These are phyloP conservation scores for Phytophthora pini DNA, from an alignment of 352 stramenopile genomes.

Conservation along the genomic window DNA sequence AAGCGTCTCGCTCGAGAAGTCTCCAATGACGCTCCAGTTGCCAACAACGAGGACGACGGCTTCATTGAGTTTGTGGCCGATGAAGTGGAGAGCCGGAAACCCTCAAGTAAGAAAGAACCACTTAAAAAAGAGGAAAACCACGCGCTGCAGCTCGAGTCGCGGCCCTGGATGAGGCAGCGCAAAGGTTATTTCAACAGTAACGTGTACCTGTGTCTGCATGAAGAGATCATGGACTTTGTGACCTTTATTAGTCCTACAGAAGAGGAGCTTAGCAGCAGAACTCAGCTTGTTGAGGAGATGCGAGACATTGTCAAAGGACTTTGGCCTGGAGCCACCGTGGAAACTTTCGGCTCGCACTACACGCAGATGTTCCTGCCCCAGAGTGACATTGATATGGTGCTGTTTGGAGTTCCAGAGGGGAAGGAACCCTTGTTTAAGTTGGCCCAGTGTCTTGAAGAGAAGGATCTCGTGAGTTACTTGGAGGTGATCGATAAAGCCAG, in stretches of 20 bases:
- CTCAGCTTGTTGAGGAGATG: slow-evolving; percentile 83
- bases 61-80: slow-evolving; percentile 58
- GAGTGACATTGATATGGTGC: slow-evolving; percentile 95
- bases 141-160: slow-evolving; percentile 48
- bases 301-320: slow-evolving; percentile 57
- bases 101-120: slow-evolving; percentile 17
- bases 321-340: slow-evolving; percentile 70
- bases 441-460: slow-evolving; percentile 57
- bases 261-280: slow-evolving; percentile 75
- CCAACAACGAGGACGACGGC: slow-evolving; percentile 37
- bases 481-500: slow-evolving; percentile 95
- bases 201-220: slow-evolving; percentile 91
- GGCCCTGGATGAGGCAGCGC: slow-evolving; percentile 76
- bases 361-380: slow-evolving; percentile 93
- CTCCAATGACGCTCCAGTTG: neutral
- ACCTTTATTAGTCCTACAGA: slow-evolving; percentile 88
- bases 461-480: slow-evolving; percentile 89
- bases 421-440: slow-evolving; percentile 66
- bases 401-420: slow-evolving; percentile 74
- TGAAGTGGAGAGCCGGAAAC: slow-evolving; percentile 10
- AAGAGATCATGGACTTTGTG: slow-evolving; percentile 97
- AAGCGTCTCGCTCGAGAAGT: slow-evolving; percentile 37
- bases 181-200: slow-evolving; percentile 68
- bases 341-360: slow-evolving; percentile 93
- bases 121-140: slow-evolving; percentile 19